Evolutionary conservation across 306 rosid species (phyloP).

Genomic region (Rosa rugosa): DNA sequence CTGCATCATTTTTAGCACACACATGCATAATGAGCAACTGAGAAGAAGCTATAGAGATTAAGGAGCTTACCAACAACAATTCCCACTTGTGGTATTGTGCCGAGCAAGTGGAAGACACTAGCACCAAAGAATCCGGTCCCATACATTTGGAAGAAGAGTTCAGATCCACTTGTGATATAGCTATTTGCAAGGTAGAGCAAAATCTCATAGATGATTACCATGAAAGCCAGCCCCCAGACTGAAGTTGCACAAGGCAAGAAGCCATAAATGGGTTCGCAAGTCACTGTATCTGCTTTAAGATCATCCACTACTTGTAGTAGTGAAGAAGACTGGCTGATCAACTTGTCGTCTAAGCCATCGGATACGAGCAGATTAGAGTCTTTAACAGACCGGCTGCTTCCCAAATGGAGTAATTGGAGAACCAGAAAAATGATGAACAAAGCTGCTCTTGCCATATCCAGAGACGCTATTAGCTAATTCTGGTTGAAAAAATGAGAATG

Average conservation of each 20-base stretch:
- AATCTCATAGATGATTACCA: slow-evolving; percentile 36
- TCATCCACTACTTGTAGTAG: not conserved
- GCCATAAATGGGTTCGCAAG: slow-evolving; percentile 36
- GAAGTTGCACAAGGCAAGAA: slow-evolving; percentile 42
- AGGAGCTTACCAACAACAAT: slow-evolving; percentile 31
- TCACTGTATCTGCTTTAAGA: slow-evolving; percentile 30
- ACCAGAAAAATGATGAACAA: slow-evolving; percentile 10
- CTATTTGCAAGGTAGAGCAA: slow-evolving; percentile 29
- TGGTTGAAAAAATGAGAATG: not conserved
- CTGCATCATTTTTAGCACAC: not conserved
- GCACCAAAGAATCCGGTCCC: slow-evolving; percentile 42
- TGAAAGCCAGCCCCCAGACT: slow-evolving; percentile 33
- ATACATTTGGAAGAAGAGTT: slow-evolving; percentile 33
- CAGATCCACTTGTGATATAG: slow-evolving; percentile 27
- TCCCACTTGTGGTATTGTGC: slow-evolving; percentile 31
- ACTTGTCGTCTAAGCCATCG: not conserved
- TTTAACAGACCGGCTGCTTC: slow-evolving; percentile 16
- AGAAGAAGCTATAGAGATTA: not conserved
- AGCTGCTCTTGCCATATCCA: slow-evolving; percentile 4
- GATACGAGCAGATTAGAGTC: slow-evolving; percentile 8
- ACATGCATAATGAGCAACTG: not conserved
- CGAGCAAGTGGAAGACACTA: slow-evolving; percentile 35
- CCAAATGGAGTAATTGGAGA: slow-evolving; percentile 11
- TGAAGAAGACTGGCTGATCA: not conserved
- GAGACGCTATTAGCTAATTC: not conserved